Base-by-base conservation (phyloP, 306 rosid species). In the Vachellia pachyceras region DNA sequence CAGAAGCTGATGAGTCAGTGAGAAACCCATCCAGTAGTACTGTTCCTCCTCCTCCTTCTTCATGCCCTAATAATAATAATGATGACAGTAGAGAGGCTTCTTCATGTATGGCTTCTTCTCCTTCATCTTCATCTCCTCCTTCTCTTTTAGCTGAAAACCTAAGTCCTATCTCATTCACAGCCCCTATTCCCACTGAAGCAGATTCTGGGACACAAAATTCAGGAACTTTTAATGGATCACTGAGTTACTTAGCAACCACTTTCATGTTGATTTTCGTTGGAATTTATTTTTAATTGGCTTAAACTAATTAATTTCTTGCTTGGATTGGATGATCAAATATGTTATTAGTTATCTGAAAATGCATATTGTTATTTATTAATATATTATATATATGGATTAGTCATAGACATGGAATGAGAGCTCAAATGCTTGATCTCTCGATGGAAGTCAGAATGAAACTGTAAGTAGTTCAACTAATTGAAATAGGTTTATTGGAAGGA, bases 141-240 rank as follows among this genome's bases (percentile, higher is more conserved):
- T 12, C 52, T 36, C 70, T 81, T 18, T 49, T 11, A 0, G 0
- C 15, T 23, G 80, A 65, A 64, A 50, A 65, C 50, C 12, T 76
- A 40, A 71, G 42, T 45, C 69, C 69, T 52, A 63, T 84, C 18
- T 50, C 55, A 20, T 80, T 60, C 23, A 8, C 17, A 9, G 76
- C 83, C 5, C 90, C 84, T 0, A 37, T 17, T 6, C 87, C 89
- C 46, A 75, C 10, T 2, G 39, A 41, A n/a, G 17, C 69, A 45
- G 68, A 64, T 73, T 7, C 37, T 66, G 70, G 40, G 25, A 37
- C 82, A 77, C 85, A 66, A 1, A 83, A 46, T 54, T 88, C 91
- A 82, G 90, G 73, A 40, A 78, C 58, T 61, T 44, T 17, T 6
- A 3, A 77, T 74, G 49, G 65, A 15, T 64, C 66, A 17, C 41